Conservation (phyloP, 163 green algal genomes). For the Volvox carteri region DNA sequence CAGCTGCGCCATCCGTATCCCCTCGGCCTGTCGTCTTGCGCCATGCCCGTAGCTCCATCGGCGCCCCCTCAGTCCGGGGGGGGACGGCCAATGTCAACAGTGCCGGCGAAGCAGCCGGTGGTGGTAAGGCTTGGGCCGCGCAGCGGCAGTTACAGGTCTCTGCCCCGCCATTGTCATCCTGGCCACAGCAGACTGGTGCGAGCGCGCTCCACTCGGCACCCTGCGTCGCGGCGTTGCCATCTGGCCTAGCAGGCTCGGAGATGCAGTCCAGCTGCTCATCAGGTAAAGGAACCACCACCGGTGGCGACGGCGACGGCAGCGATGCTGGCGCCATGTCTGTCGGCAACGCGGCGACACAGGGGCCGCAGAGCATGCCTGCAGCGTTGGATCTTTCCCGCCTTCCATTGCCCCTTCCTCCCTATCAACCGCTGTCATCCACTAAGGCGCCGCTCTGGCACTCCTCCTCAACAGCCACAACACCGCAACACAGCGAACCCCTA, state of each 20-base stretch:
- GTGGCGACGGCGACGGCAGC: too few species aligned
- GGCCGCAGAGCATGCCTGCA: neutral
- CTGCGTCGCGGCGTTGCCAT: neutral
- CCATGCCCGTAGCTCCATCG: constrained; percentile 28
- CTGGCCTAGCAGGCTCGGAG: neutral
- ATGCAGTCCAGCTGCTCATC: neutral
- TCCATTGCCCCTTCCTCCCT: neutral
- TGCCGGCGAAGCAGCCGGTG: neutral
- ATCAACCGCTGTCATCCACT: neutral
- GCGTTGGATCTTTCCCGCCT: neutral
- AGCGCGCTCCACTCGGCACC: neutral
- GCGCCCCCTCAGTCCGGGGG: too few species aligned
- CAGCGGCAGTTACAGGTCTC: neutral
- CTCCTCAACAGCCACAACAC: neutral
- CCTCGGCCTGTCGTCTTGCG: constrained; percentile 19
- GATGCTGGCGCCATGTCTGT: too few species aligned
- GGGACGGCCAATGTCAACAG: neutral
- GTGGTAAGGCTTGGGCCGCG: neutral
- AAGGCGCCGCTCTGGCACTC: neutral
- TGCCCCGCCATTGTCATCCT: neutral
- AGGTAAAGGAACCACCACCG: too few species aligned
- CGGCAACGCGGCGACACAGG: too few species aligned
- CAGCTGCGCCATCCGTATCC: neutral
- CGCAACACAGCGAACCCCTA: neutral
- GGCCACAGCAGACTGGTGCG: neutral